These are phyloP conservation scores for Lecanicillium sp. DNA, from an alignment of 2,329 filamentous ascomycete genomes.

Conservation along the genomic window DNA sequence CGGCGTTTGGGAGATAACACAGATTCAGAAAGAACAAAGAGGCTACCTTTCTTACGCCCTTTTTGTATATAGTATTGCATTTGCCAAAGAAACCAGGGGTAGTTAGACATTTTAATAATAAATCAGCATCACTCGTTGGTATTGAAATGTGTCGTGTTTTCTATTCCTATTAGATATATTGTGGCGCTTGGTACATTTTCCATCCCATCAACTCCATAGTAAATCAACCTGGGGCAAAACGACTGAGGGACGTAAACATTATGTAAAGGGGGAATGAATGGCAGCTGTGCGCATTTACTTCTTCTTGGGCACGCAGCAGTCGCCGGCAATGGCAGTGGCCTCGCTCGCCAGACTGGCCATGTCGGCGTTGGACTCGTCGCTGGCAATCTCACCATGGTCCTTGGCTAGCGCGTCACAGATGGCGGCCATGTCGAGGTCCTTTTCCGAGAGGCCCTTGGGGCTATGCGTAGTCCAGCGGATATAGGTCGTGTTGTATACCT, in stretches of 20 bases:
- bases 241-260: too few species aligned
- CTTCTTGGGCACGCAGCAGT: constrained; percentile 47
- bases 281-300: constrained; percentile 5
- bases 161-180: constrained; percentile 6
- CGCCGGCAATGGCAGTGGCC: constrained; percentile 37
- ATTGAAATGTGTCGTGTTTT: background rate
- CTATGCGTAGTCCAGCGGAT: constrained; percentile 69
- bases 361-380: constrained; percentile 23
- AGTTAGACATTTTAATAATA: background rate
- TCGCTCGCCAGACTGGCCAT: constrained; percentile 38
- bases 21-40: background rate
- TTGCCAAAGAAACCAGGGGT: background rate
- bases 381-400: constrained; percentile 47
- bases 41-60: background rate
- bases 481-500: constrained; percentile 64
- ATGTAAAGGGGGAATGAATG: too few species aligned
- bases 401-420: constrained; percentile 53
- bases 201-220: background rate
- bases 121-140: background rate
- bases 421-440: constrained; percentile 54
- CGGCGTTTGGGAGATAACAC: background rate
- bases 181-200: constrained; percentile 1
- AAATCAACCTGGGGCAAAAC: too few species aligned
- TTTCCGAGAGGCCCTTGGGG: constrained; percentile 55
- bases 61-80: constrained; percentile 10